These are phyloP conservation scores for Solanum aculeatissimum DNA, from an alignment of 305 asterid species.

Conservation along the genomic window DNA sequence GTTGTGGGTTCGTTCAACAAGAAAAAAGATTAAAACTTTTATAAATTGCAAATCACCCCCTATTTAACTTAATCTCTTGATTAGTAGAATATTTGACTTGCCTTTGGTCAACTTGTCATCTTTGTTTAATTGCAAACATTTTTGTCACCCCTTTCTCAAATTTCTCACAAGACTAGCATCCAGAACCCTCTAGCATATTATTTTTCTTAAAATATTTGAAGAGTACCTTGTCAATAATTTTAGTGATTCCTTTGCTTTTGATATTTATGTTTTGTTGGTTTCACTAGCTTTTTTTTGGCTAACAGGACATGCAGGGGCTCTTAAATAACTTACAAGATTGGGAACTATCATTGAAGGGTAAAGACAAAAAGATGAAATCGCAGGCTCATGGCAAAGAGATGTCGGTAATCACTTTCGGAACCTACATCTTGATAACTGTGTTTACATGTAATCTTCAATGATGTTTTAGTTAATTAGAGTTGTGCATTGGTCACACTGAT, in stretches of 20 bases:
- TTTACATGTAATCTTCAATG: not conserved
- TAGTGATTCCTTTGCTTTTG: not conserved
- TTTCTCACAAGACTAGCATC: not conserved
- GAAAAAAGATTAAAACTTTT: too few species aligned
- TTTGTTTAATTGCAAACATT: too few species aligned
- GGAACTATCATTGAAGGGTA: slow-evolving; percentile 70
- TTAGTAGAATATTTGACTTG: too few species aligned
- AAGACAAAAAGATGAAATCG: slow-evolving; percentile 57
- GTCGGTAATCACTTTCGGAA: slow-evolving; percentile 27
- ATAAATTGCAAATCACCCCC: too few species aligned
- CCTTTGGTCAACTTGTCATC: too few species aligned
- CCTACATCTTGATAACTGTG: not conserved
- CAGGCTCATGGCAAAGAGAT: slow-evolving; percentile 35
- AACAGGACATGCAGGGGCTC: slow-evolving; percentile 71
- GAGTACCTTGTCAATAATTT: not conserved
- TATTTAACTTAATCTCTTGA: too few species aligned
- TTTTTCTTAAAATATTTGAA: not conserved
- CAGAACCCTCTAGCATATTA: not conserved
- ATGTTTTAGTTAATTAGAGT: not conserved
- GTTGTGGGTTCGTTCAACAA: too few species aligned
- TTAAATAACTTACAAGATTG: slow-evolving; percentile 83
- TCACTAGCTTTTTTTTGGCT: slow-evolving; percentile 5
- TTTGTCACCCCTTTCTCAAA: too few species aligned
- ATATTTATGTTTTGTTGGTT: not conserved
- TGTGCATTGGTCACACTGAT: not conserved